phyloP scores from a whole-genome alignment of 352 stramenopile genomes.

The Phytophthora hibernalis region DNA sequence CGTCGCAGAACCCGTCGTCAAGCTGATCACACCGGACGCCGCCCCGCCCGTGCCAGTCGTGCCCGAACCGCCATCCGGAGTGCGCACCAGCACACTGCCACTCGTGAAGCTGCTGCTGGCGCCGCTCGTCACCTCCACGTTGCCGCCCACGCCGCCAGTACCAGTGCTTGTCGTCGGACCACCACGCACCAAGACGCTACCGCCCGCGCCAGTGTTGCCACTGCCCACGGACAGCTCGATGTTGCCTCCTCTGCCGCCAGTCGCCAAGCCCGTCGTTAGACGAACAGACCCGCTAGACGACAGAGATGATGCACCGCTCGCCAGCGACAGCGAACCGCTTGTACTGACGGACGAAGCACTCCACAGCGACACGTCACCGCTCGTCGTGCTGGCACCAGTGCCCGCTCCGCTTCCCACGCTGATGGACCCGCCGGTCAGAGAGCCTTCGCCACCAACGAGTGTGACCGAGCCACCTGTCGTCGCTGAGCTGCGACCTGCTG shows the following conservation, averaged over 20 bases:
- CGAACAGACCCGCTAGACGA: conserved; percentile 20
- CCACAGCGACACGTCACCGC: conserved; percentile 11
- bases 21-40: not conserved
- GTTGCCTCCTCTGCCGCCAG: conserved; percentile 4
- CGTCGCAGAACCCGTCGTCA: conserved; percentile 48
- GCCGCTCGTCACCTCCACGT: conserved; percentile 8
- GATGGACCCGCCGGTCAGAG: not conserved
- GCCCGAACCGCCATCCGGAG: conserved; percentile 1
- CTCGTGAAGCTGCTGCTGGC: conserved; percentile 18
- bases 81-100: conserved; percentile 11
- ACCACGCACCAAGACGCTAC: conserved; percentile 17
- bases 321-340: not conserved
- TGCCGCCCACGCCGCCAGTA: conserved; percentile 5
- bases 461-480: conserved; percentile 7
- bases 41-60: not conserved
- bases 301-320: conserved; percentile 6
- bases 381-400: not conserved
- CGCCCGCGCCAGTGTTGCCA: conserved; percentile 4
- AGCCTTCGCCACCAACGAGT: conserved; percentile 2
- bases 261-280: conserved; percentile 10
- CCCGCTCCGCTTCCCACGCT: not conserved
- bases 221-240: conserved; percentile 6
- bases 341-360: conserved; percentile 1
- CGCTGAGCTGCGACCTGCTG: conserved; percentile 11
- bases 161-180: conserved; percentile 6